Evolutionary conservation across 2,329 filamentous ascomycete species (phyloP).

Genomic region (Tolypocladium amazonense): DNA sequence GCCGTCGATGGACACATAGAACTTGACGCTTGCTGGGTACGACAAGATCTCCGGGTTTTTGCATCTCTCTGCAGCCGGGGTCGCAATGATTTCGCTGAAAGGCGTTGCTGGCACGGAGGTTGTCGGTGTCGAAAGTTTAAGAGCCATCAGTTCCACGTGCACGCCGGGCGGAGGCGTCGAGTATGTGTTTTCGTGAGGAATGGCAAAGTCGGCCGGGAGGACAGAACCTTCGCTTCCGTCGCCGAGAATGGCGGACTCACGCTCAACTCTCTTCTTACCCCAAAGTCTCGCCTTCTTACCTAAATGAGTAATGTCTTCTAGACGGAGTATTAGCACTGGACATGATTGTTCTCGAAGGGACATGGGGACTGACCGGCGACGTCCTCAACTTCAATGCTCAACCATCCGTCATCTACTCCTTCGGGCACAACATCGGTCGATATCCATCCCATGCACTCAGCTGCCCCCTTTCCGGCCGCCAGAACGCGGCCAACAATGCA

Average conservation of each 20-base stretch:
- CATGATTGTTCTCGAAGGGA: no score
- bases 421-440: constrained; percentile 47
- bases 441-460: constrained; percentile 60
- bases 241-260: constrained; percentile 49
- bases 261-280: constrained; percentile 49
- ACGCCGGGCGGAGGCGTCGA: constrained; percentile 34
- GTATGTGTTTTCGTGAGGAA: constrained; percentile 47
- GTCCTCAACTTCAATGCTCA: constrained; percentile 46
- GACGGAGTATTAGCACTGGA: background rate
- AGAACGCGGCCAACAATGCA: constrained; percentile 56
- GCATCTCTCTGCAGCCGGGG: constrained; percentile 24
- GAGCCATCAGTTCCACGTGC: constrained; percentile 35
- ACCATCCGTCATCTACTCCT: constrained; percentile 43
- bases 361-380: constrained; percentile 25
- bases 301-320: constrained; percentile 38
- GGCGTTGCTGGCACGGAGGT: constrained; percentile 36
- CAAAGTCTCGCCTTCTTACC: constrained; percentile 49
- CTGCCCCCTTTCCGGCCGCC: constrained; percentile 49
- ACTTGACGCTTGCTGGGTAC: constrained; percentile 23
- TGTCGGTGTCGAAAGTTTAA: constrained; percentile 35
- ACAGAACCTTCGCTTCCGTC: constrained; percentile 43
- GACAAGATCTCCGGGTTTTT: constrained; percentile 22
- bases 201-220: constrained; percentile 51
- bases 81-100: constrained; percentile 27
- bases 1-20: constrained; percentile 25